Conservation (phyloP, 2,329 filamentous ascomycete genomes). For the Elsinoe ampelina region DNA sequence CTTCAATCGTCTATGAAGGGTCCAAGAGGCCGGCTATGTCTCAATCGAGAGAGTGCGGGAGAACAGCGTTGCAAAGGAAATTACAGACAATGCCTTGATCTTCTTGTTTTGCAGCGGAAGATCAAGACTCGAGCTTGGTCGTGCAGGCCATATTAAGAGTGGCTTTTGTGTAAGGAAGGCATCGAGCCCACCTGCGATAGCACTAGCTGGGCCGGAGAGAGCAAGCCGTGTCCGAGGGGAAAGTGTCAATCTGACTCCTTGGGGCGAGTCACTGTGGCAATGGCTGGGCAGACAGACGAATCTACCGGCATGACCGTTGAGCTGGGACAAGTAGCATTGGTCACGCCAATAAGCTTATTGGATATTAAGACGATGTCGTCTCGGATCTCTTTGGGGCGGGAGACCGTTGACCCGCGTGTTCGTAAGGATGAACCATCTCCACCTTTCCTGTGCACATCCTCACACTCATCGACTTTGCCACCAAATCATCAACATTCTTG, state of each 20-base stretch:
- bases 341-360: conserved; percentile 8
- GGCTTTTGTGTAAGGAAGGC: too few species aligned
- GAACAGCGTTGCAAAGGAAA: too few species aligned
- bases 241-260: neutral
- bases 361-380: neutral
- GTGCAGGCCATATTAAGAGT: too few species aligned
- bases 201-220: neutral
- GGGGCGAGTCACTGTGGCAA: neutral
- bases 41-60: too few species aligned
- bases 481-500: neutral
- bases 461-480: neutral
- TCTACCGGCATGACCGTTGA: neutral
- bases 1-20: too few species aligned
- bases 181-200: neutral
- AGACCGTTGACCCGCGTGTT: neutral
- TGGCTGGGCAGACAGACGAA: conserved; percentile 4
- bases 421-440: neutral
- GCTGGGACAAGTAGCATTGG: neutral
- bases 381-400: neutral
- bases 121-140: too few species aligned
- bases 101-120: too few species aligned
- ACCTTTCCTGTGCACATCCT: neutral
- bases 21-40: too few species aligned
- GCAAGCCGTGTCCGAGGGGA: neutral
- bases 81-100: too few species aligned